These are phyloP conservation scores for Amanita fuliginea DNA, from an alignment of 768 basidiomycete species.

Conservation along the genomic window DNA sequence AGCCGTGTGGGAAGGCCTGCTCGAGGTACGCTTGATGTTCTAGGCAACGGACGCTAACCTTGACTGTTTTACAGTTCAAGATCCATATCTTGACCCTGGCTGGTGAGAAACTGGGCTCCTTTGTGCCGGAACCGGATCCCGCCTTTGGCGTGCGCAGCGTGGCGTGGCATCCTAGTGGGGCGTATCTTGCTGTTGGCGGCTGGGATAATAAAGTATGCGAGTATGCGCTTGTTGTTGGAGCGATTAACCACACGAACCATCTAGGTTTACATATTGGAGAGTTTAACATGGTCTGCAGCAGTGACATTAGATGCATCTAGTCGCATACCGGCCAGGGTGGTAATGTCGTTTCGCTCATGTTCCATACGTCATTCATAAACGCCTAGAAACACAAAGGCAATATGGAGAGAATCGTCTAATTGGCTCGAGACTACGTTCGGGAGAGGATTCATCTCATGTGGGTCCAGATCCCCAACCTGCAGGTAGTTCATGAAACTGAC, in stretches of 20 bases:
- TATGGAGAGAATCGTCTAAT: conserved; percentile 79
- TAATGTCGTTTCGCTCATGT: conserved; percentile 21
- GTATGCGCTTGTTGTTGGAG: background rate
- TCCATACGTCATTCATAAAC: background rate
- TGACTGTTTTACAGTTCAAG: conserved; percentile 47
- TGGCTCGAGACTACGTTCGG: conserved; percentile 83
- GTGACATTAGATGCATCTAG: conserved; percentile 50
- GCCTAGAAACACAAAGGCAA: conserved; percentile 30
- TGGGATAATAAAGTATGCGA: conserved; percentile 76
- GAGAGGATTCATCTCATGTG: conserved; percentile 77
- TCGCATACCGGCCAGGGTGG: conserved; percentile 44
- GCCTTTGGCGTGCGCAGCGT: conserved; percentile 74
- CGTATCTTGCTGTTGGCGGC: conserved; percentile 73
- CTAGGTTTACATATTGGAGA: conserved; percentile 69
- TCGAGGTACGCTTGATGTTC: conserved; percentile 44
- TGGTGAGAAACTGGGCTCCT: conserved; percentile 53
- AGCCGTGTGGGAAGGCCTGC: conserved; percentile 74
- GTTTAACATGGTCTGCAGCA: conserved; percentile 62
- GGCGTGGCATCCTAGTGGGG: conserved; percentile 80
- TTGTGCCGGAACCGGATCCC: conserved; percentile 65
- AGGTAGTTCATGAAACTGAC: background rate
- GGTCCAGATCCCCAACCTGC: background rate
- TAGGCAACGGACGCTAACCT: background rate
- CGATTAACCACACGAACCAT: background rate
- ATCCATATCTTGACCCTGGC: conserved; percentile 57